Evolutionary conservation across 208 protist genomes (phyloP), one percentile per base, ranked within the genome.

Genomic region (Trypanosoma conorhini): DNA sequence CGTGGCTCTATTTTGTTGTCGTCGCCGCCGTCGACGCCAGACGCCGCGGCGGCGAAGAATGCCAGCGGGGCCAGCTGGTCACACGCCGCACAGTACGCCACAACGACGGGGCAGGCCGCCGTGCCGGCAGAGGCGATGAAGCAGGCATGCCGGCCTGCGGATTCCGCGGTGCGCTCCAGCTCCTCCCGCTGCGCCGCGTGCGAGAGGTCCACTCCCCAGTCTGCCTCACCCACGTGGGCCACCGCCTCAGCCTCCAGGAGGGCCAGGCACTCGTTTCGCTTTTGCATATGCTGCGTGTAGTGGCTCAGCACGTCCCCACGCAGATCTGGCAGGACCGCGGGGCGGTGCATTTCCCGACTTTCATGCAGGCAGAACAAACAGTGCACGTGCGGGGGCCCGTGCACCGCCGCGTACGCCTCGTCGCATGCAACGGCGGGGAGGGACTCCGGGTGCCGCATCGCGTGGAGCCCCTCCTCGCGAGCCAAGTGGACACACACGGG

Each of bases 11-110:
- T 21, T 35, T 40, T 24, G 13, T 74, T 55, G 22, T 54, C n/a
- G 9, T 54, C 22, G 7, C n/a, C 26, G 7, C n/a, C 26, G 22
- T 54, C n/a, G n/a, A 10, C 22, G 22, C 26, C 9, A 31, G 44
- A 19, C 52, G 62, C 19, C 4, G n/a, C 30, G 17, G 26, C 26
- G 17, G 26, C 30, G 42, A 87, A 77, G n/a, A 46, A 65, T n/a
- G 69, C 70, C 24, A 88, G 67, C 2, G 86, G 86, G 0, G 82
- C 82, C 21, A 91, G 79, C 42, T 77, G 67, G 35, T 82, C 67
- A 72, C 86, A 91, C 63, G 72, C 70, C 26, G 81, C 76, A 58
- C 86, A 91, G 79, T 88, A 91, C 54, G 68, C 72, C 21, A 85
- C 78, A 24, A 81, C 60, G 28, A 88, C 19, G 0, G 86, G 80